Conservation (phyloP, 352 stramenopile species). For the Elongisporangium prolatum region DNA sequence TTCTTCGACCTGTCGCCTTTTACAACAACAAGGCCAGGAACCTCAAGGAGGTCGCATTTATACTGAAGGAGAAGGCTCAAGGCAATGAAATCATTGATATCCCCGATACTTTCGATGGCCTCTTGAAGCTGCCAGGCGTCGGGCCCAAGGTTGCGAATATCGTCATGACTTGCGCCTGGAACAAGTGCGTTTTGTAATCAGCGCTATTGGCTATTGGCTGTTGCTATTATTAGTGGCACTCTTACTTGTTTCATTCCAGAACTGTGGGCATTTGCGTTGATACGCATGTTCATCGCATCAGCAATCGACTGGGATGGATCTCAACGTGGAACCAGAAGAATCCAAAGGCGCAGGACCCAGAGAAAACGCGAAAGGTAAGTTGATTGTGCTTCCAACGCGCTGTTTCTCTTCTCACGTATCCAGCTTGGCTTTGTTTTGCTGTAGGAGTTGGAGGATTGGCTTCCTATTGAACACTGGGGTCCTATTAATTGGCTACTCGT, state of each 20-base stretch:
- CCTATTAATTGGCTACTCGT: conserved; percentile 93
- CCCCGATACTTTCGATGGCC: conserved; percentile 82
- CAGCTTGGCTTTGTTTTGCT: not conserved
- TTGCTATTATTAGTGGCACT: too few species aligned
- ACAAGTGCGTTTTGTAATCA: conserved; percentile 57
- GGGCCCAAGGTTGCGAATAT: conserved; percentile 98
- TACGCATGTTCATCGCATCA: conserved; percentile 97
- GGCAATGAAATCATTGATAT: conserved; percentile 71
- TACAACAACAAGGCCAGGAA: conserved; percentile 96
- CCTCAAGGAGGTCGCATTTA: conserved; percentile 81
- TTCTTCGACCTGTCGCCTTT: conserved; percentile 93
- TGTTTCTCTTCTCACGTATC: too few species aligned
- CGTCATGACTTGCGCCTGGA: conserved; percentile 90
- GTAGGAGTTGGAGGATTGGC: conserved; percentile 92
- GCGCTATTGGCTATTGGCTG: not conserved
- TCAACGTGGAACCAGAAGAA: conserved; percentile 83
- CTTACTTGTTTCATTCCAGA: too few species aligned
- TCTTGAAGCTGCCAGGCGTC: conserved; percentile 91
- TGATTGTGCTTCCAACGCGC: too few species aligned
- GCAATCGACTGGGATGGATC: conserved; percentile 94
- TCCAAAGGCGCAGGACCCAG: conserved; percentile 77
- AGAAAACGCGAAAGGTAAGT: conserved; percentile 85
- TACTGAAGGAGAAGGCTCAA: conserved; percentile 35
- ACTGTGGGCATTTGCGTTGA: conserved; percentile 94
- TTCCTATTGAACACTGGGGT: conserved; percentile 88